Percentiles rank a stretch among this genome's conserved stretches.
phyloP scores from a whole-genome alignment of 345 rosid genomes.

The Leavenworthia alabamica region DNA sequence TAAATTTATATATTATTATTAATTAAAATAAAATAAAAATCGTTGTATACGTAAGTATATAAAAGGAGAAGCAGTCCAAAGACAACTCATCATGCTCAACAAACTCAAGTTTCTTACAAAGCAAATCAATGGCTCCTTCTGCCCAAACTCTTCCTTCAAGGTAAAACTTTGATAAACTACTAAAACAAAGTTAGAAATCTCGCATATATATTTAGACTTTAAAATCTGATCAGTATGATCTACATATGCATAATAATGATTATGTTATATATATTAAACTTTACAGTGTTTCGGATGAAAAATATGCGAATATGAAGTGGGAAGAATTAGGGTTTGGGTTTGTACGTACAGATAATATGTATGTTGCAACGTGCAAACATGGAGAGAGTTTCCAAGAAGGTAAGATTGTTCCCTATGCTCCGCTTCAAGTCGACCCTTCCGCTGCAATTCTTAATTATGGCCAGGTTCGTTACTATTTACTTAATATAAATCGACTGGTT shows the following conservation, averaged over 20 bases:
- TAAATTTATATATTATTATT: not conserved
- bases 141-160: conserved; percentile 9
- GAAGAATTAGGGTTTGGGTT: conserved; percentile 28
- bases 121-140: conserved; percentile 27
- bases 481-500: not conserved
- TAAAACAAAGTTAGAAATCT: not conserved
- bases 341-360: conserved; percentile 18
- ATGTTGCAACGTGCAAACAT: conserved; percentile 20
- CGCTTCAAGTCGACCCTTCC: conserved; percentile 23
- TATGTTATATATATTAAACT: not conserved
- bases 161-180: not conserved
- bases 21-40: not conserved
- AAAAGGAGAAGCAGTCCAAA: conserved; percentile 20
- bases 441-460: conserved; percentile 32
- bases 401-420: conserved; percentile 22
- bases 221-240: not conserved
- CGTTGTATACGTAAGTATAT: conserved; percentile 1
- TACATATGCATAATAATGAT: not conserved
- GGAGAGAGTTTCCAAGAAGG: conserved; percentile 36
- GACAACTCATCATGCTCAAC: not conserved
- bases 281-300: conserved; percentile 26
- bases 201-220: not conserved
- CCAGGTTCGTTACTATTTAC: conserved; percentile 14
- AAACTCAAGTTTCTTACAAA: not conserved
- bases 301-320: conserved; percentile 29